phyloP scores from a whole-genome alignment of 352 stramenopile species.

The Phytophthora pseudosyringae region DNA sequence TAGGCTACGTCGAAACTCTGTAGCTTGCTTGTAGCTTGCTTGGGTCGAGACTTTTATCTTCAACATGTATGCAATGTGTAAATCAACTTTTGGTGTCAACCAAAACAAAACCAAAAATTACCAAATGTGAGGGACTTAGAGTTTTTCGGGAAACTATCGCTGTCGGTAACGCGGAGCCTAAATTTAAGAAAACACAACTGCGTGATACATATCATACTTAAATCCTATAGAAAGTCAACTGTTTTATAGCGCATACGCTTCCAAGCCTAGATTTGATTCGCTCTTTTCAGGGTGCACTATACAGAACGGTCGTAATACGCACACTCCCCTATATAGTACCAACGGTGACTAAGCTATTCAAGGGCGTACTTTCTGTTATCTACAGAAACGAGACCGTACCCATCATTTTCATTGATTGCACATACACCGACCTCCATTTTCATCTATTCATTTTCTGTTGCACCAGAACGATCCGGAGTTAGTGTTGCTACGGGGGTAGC shows the following conservation, averaged over 20 bases:
- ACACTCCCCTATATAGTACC: background rate
- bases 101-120: background rate
- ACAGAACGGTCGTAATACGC: background rate
- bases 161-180: background rate
- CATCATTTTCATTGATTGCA: background rate
- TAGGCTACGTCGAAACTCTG: background rate
- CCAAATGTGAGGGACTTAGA: background rate
- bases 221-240: background rate
- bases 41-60: background rate
- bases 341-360: background rate
- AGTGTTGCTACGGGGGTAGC: no score
- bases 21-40: background rate
- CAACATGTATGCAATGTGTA: background rate
- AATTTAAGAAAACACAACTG: background rate
- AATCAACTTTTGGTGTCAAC: background rate
- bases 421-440: background rate
- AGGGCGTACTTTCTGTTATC: background rate
- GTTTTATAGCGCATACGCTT: background rate
- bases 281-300: background rate
- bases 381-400: background rate
- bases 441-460: no score
- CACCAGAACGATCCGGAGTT: no score
- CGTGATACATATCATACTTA: background rate
- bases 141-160: background rate
- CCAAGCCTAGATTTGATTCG: background rate